Base-by-base conservation (phyloP, 2,329 filamentous ascomycete species). In the Stagonosporopsis chrysanthemi region DNA sequence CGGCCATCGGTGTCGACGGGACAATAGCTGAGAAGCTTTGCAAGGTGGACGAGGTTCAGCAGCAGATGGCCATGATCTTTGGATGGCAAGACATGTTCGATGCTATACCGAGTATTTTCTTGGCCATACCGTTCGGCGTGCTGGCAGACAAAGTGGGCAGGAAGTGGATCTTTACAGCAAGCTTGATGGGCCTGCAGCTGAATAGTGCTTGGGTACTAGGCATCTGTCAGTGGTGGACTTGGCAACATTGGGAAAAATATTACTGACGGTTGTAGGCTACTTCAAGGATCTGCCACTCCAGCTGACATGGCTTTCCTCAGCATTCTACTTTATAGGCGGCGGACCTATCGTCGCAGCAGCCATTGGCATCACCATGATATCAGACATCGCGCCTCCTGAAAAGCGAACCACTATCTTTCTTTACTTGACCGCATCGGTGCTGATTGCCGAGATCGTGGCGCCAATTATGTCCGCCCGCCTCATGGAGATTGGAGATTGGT, bases 1-100 rank as follows among this genome's bases (percentile, higher is more conserved):
- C 71, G n/a, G 71, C 78, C 56, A 80, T 83, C 60, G 71, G 68
- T 1, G 56, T 64, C 8, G 70, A 78, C 57, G 79, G 80, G 12
- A 71, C 74, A 23, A 77, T 84, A 15, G 70, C 76, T 1, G 82
- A 84, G 71, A 70, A 74, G n/a, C 62, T 80, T 60, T 84, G 82
- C 67, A 84, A 84, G 70, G 68, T 79, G n/a, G 75, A 78, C 29
- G 74, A 73, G 39, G 75, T 84, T 19, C 81, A 83, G 62, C 75
- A 80, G 43, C 77, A 80, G 65, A 61, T 83, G 62, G 81, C 81
- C 1, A 78, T 79, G 50, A 78, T 84, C 12, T 81, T 82, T 61
- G 81, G 80, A 2, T 81, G 81, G 70, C 76, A 78, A 66, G 80
- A 81, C 58, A 80, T 80, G 51, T 83, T 82, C 57, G 79, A 82